These are phyloP conservation scores for Xerocomellus chrysenteron DNA, from an alignment of 768 basidiomycete species.

Conservation along the genomic window DNA sequence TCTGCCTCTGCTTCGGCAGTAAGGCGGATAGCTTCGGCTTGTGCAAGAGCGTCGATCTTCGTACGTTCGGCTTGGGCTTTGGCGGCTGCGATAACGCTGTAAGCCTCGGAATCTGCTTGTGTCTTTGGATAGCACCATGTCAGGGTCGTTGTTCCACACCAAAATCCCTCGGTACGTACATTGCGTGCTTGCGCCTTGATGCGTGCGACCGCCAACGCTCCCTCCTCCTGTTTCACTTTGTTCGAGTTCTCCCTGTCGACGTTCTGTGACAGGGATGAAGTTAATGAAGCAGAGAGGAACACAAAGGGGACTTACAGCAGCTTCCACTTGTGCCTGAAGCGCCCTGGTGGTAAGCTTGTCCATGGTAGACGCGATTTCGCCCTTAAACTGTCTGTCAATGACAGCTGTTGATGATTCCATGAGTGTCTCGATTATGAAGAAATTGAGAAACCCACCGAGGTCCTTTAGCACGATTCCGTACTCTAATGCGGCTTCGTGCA, in stretches of 20 bases:
- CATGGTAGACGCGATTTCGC: conserved; percentile 83
- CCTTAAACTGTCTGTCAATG: conserved; percentile 86
- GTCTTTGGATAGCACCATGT: conserved; percentile 38
- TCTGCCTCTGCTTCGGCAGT: conserved; percentile 74
- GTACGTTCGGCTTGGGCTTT: conserved; percentile 66
- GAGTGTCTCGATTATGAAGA: neutral
- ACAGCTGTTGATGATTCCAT: conserved; percentile 51
- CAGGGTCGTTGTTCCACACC: neutral
- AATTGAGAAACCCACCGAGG: conserved; percentile 46
- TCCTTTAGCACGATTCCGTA: conserved; percentile 85
- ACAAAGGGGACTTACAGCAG: conserved; percentile 51
- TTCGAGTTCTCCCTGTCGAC: conserved; percentile 87
- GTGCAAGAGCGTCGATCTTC: conserved; percentile 72
- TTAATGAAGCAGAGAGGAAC: neutral
- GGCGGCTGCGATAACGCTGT: conserved; percentile 69
- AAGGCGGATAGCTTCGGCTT: conserved; percentile 75
- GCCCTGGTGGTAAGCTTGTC: conserved; percentile 83
- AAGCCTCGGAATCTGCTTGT: conserved; percentile 74
- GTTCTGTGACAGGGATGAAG: conserved; percentile 44
- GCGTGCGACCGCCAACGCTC: conserved; percentile 69
- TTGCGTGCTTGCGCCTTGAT: conserved; percentile 69
- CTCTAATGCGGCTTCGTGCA: conserved; percentile 77
- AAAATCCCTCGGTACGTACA: conserved; percentile 27
- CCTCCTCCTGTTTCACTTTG: conserved; percentile 83
- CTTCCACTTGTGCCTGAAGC: conserved; percentile 84